Evolutionary conservation across 208 protist genomes (phyloP).

Genomic region (Leishmania gerbilli): DNA sequence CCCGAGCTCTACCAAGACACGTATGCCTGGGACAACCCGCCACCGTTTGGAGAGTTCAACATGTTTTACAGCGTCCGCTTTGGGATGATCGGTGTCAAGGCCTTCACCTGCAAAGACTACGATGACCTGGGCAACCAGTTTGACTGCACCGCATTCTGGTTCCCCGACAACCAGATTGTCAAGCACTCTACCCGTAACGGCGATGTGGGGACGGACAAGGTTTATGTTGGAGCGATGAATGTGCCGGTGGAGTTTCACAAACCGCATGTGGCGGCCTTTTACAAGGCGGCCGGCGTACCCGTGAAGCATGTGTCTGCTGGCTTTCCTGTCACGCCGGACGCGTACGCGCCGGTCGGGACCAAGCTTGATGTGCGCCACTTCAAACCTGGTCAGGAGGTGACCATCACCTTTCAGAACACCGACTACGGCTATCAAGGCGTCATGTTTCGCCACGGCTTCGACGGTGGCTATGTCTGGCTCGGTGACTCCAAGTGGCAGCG

Average conservation of each 20-base stretch:
- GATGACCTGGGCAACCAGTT: conserved; percentile 94
- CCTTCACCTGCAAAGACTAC: conserved; percentile 92
- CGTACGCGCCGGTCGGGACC: conserved; percentile 91
- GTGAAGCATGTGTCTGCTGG: conserved; percentile 90
- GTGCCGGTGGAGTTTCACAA: conserved; percentile 92
- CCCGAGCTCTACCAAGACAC: conserved; percentile 94
- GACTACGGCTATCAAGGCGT: conserved; percentile 94
- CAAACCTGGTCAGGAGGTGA: conserved; percentile 93
- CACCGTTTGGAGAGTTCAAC: conserved; percentile 94
- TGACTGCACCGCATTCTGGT: conserved; percentile 93
- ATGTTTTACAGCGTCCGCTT: conserved; percentile 94
- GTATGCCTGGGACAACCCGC: conserved; percentile 90
- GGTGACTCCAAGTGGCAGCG: conserved; percentile 94
- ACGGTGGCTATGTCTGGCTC: conserved; percentile 92
- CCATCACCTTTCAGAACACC: conserved; percentile 90
- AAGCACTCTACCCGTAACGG: conserved; percentile 79
- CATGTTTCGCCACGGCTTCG: conserved; percentile 93
- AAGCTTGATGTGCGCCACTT: conserved; percentile 94
- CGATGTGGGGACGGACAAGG: conserved; percentile 82
- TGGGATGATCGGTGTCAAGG: conserved; percentile 92
- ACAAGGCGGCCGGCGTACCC: conserved; percentile 88
- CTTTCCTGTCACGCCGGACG: conserved; percentile 90
- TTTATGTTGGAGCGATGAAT: conserved; percentile 92
- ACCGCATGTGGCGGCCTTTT: conserved; percentile 88
- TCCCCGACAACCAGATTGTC: conserved; percentile 93